These are phyloP conservation scores for Stephania japonica DNA, from an alignment of 164 flowering plant genomes.

Conservation along the genomic window DNA sequence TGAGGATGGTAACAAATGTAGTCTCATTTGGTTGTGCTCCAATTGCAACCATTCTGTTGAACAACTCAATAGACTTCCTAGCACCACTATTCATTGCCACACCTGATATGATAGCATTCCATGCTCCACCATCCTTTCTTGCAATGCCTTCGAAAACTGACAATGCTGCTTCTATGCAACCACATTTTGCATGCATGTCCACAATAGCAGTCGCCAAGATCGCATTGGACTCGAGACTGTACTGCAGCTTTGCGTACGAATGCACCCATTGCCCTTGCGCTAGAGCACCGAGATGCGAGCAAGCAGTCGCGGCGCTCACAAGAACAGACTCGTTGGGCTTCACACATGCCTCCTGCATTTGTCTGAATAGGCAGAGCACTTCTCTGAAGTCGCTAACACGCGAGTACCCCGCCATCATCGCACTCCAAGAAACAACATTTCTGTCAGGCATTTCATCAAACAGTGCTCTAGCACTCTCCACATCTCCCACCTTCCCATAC, in stretches of 20 bases:
- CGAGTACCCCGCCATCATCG: slow-evolving; percentile 54
- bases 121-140: slow-evolving; percentile 46
- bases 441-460: slow-evolving; percentile 59
- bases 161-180: slow-evolving; percentile 41
- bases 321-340: slow-evolving; percentile 55
- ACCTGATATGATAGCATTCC: slow-evolving; percentile 70
- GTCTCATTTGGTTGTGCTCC: slow-evolving; percentile 49
- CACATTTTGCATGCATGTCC: slow-evolving; percentile 70
- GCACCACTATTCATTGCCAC: slow-evolving; percentile 51
- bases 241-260: slow-evolving; percentile 31
- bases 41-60: slow-evolving; percentile 32
- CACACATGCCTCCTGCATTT: slow-evolving; percentile 40
- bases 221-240: slow-evolving; percentile 26
- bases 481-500: slow-evolving; percentile 53
- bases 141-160: slow-evolving; percentile 44
- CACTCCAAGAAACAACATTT: slow-evolving; percentile 60
- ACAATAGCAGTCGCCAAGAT: slow-evolving; percentile 59
- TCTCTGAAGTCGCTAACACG: slow-evolving; percentile 40
- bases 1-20: slow-evolving; percentile 51
- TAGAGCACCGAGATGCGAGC: slow-evolving; percentile 63
- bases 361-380: slow-evolving; percentile 40
- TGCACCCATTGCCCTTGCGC: slow-evolving; percentile 63
- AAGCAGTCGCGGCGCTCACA: slow-evolving; percentile 53
- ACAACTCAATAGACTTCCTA: slow-evolving; percentile 38
- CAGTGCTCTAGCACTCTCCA: slow-evolving; percentile 35